Evolutionary conservation across 345 rosid genomes (phyloP).

Genomic region (Acer saccharum): DNA sequence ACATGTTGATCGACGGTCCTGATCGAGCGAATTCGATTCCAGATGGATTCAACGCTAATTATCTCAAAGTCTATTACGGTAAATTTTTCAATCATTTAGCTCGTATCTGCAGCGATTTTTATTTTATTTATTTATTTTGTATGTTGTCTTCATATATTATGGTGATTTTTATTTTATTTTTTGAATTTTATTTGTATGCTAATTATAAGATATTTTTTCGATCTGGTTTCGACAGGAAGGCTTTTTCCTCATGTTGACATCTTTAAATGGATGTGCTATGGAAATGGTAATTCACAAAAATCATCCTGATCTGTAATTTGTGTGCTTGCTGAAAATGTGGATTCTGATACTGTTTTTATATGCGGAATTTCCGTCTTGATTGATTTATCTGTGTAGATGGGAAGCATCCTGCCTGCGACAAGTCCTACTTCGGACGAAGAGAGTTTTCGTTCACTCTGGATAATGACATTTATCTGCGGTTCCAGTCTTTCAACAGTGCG

Average conservation of each 20-base stretch:
- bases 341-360: not conserved
- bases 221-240: slow-evolving; percentile 55
- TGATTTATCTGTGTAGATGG: slow-evolving; percentile 57
- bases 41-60: slow-evolving; percentile 54
- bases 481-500: slow-evolving; percentile 64
- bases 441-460: slow-evolving; percentile 89
- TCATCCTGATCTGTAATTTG: not conserved
- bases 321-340: not conserved
- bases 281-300: slow-evolving; percentile 61
- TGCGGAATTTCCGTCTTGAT: slow-evolving; percentile 1
- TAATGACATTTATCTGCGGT: slow-evolving; percentile 72
- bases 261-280: slow-evolving; percentile 87
- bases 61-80: slow-evolving; percentile 78
- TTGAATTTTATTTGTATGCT: not conserved
- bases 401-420: slow-evolving; percentile 91
- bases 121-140: not conserved
- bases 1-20: slow-evolving; percentile 54
- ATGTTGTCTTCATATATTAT: not conserved
- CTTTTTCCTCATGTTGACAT: slow-evolving; percentile 79
- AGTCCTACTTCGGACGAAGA: slow-evolving; percentile 66
- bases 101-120: not conserved
- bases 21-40: slow-evolving; percentile 32
- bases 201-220: not conserved
- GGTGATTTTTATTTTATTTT: no score
- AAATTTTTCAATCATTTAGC: slow-evolving; percentile 10